These are phyloP conservation scores for Abortiporus biennis DNA, from an alignment of 1,284 basidiomycete genomes.

Conservation along the genomic window DNA sequence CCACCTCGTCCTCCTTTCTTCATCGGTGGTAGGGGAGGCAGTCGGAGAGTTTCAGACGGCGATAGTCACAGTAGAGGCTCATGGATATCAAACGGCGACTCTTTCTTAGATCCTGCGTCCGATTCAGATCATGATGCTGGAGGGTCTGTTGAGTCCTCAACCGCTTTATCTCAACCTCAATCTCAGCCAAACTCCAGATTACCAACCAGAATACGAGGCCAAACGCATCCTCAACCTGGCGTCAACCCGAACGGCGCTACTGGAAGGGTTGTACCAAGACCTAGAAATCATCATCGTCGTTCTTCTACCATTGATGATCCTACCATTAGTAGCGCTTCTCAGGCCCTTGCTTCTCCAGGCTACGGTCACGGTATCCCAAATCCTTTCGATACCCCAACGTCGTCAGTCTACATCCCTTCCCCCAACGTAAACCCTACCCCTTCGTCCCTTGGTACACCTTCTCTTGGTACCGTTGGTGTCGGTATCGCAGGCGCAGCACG, in stretches of 20 bases:
- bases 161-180: too few relatives aligned
- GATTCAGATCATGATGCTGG: constrained; percentile 20
- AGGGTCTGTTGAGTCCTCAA: constrained; percentile 1
- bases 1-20: constrained; percentile 27
- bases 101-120: constrained; percentile 18
- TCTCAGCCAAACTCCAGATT: too few relatives aligned
- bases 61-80: constrained; percentile 11
- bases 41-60: too few relatives aligned
- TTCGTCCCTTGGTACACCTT: constrained; percentile 1
- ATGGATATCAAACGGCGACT: constrained; percentile 14
- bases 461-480: not conserved
- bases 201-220: too few relatives aligned
- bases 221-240: too few relatives aligned
- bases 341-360: not conserved
- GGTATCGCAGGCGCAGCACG: constrained; percentile 2
- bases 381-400: constrained; percentile 21
- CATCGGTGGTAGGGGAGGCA: constrained; percentile 16
- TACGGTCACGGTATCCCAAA: constrained; percentile 8
- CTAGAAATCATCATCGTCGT: constrained; percentile 1
- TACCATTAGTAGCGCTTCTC: constrained; percentile 1
- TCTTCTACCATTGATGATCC: not conserved
- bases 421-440: constrained; percentile 9
- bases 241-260: too few relatives aligned
- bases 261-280: not conserved
- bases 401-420: constrained; percentile 14